These are phyloP conservation scores for Lineolata rhizophorae DNA, from an alignment of 495 filamentous ascomycete genomes.

Conservation along the genomic window DNA sequence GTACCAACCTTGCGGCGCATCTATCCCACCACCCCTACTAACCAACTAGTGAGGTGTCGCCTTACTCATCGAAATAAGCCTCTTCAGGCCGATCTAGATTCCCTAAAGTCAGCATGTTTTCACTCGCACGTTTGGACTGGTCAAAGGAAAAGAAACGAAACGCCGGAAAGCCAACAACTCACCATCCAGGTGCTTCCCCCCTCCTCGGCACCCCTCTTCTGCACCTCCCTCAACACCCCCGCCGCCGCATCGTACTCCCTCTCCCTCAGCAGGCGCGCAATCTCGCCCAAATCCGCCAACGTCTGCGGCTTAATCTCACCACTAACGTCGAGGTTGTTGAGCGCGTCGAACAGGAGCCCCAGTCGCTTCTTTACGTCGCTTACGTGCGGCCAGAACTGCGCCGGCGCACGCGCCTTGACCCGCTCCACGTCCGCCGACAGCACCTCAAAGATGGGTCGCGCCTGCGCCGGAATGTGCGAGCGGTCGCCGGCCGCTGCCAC, in stretches of 20 bases:
- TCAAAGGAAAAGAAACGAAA: too few relatives aligned
- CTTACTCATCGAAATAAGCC: too few relatives aligned
- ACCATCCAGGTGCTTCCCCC: too few relatives aligned
- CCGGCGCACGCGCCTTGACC: constrained; percentile 61
- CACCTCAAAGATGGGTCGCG: constrained; percentile 58
- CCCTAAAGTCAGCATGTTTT: too few relatives aligned
- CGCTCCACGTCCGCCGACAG: constrained; percentile 70
- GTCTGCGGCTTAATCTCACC: constrained; percentile 71
- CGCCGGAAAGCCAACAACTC: too few relatives aligned
- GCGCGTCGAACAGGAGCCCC: constrained; percentile 77
- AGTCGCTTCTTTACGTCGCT: constrained; percentile 83
- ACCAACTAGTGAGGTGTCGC: too few relatives aligned
- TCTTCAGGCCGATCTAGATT: too few relatives aligned
- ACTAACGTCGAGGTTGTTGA: constrained; percentile 89
- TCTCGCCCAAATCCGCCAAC: constrained; percentile 41
- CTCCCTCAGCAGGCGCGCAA: constrained; percentile 42
- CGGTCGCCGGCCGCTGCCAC: constrained; percentile 60
- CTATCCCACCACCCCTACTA: too few relatives aligned
- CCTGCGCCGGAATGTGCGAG: constrained; percentile 60
- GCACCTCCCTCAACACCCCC: constrained; percentile 50
- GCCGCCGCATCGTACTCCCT: constrained; percentile 60
- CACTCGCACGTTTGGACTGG: too few relatives aligned
- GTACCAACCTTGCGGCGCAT: too few relatives aligned
- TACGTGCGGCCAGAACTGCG: constrained; percentile 63
- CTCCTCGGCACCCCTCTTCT: too few relatives aligned